Base-by-base conservation (phyloP, 2,329 filamentous ascomycete genomes). In the Botrytis galanthina region DNA sequence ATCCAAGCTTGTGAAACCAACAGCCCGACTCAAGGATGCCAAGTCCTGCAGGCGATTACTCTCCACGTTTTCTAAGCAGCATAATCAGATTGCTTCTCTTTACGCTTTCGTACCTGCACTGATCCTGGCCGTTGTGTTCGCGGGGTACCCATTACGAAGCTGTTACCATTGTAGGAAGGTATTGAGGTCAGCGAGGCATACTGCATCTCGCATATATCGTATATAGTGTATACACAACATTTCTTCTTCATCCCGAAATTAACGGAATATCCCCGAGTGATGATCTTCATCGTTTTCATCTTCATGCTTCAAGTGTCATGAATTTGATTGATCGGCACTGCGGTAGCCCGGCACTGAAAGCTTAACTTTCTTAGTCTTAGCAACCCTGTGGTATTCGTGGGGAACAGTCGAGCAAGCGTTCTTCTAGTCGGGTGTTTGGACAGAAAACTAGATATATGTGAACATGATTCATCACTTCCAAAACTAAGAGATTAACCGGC, bases 341-440 rank as follows among this genome's bases (percentile, higher is more conserved):
- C 37, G 46, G 32, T n/a, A 48, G 32, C 29, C n/a, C 66, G 66
- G 66, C 37, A 57, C 66, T 68, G 18, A 68, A 68, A 57, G 66
- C 66, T 68, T 68, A 29, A 42, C 18, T 57, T 68, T 57, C 66
- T 68, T 57, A 42, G 48, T 42, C 35, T 8, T 32, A 42, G 35
- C 42, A 22, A 10, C 48, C 42, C 48, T 51, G 48, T n/a, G 12
- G 26, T n/a, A 51, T 4, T 22, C 35, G 26, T 68, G 64, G 64
- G 46, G 64, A 68, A 42, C 16, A 9, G 22, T 26, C 32, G 22
- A 67, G 32, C 48, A 67, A 51, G 22, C 46, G 37, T 54, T 39
- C 46, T 20, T 29, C 16, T 39, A 39, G 16, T 29, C 48, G 35
- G 64, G 16, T 54, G 42, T 26, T 18, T 64, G 22, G 32, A 37